Conservation (phyloP, 257 asterid genomes). For the Solanum bulbocastanum region DNA sequence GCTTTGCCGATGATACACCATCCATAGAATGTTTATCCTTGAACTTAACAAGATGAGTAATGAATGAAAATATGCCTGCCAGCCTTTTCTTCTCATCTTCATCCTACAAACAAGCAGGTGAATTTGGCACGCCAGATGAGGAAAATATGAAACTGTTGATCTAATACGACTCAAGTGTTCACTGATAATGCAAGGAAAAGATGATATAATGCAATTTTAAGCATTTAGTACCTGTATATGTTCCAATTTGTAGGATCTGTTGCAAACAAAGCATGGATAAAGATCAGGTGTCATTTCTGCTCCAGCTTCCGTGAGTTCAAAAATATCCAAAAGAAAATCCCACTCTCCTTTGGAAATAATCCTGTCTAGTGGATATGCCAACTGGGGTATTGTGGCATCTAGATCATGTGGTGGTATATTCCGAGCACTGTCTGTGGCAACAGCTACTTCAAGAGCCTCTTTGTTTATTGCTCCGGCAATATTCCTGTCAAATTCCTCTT, state of each 20-base stretch:
- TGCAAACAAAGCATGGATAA: conserved; percentile 81
- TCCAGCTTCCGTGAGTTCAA: conserved; percentile 29
- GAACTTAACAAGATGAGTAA: conserved; percentile 73
- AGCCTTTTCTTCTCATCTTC: conserved; percentile 30
- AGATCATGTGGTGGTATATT: conserved; percentile 64
- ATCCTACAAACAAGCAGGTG: conserved; percentile 29
- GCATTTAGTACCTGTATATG: conserved; percentile 34
- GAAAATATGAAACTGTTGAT: background rate
- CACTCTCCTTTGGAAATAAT: conserved; percentile 85
- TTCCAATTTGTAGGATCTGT: conserved; percentile 36
- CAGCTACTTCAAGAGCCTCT: conserved; percentile 38
- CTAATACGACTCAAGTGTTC: background rate
- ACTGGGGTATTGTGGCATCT: conserved; percentile 45
- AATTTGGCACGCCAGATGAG: background rate
- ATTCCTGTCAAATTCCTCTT: conserved; percentile 26
- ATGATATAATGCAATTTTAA: background rate
- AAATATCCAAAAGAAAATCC: conserved; percentile 59
- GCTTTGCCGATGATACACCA: conserved; percentile 52
- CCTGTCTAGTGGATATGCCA: conserved; percentile 71
- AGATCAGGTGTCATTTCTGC: conserved; percentile 14
- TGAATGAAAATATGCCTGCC: conserved; percentile 65
- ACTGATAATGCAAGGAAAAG: background rate
- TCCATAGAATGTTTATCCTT: conserved; percentile 76
- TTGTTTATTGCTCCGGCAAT: conserved; percentile 32
- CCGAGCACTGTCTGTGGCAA: conserved; percentile 18